Evolutionary conservation across 2,329 filamentous ascomycete genomes (phyloP).

Genomic region (Gnomoniopsis sp.): DNA sequence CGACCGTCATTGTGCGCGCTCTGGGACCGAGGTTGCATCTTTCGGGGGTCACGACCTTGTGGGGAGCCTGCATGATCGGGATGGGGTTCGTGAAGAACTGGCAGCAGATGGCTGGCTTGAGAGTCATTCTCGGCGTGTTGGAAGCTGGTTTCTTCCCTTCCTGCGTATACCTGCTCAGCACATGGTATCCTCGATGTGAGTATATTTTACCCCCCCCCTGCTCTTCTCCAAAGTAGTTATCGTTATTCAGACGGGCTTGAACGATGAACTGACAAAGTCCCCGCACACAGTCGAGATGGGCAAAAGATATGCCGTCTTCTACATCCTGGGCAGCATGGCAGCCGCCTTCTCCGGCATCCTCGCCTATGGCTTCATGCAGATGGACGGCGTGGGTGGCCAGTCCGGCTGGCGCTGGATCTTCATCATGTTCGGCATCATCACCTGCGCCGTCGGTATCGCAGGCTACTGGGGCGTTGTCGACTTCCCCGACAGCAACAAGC

Average conservation of each 20-base stretch:
- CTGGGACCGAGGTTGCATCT: constrained; percentile 60
- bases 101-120: constrained; percentile 48
- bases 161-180: constrained; percentile 69
- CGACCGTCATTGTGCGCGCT: constrained; percentile 65
- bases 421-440: constrained; percentile 51
- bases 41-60: constrained; percentile 50
- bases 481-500: constrained; percentile 56
- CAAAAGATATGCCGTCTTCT: constrained; percentile 66
- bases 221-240: too few relatives aligned
- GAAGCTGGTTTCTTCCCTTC: constrained; percentile 72
- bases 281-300: constrained; percentile 57
- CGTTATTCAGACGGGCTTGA: background rate
- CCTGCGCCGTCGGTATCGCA: constrained; percentile 45
- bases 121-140: constrained; percentile 59
- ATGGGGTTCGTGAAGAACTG: constrained; percentile 61
- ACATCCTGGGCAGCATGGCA: constrained; percentile 64
- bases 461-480: constrained; percentile 60
- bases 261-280: background rate
- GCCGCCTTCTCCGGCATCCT: constrained; percentile 66
- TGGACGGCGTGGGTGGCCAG: constrained; percentile 52
- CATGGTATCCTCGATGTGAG: constrained; percentile 68
- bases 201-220: background rate
- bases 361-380: constrained; percentile 66
- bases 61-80: constrained; percentile 61
- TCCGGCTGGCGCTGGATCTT: constrained; percentile 69